Evolutionary conservation across 2,329 filamentous ascomycete species (phyloP).

Genomic region (Ophiosphaerella narmari): DNA sequence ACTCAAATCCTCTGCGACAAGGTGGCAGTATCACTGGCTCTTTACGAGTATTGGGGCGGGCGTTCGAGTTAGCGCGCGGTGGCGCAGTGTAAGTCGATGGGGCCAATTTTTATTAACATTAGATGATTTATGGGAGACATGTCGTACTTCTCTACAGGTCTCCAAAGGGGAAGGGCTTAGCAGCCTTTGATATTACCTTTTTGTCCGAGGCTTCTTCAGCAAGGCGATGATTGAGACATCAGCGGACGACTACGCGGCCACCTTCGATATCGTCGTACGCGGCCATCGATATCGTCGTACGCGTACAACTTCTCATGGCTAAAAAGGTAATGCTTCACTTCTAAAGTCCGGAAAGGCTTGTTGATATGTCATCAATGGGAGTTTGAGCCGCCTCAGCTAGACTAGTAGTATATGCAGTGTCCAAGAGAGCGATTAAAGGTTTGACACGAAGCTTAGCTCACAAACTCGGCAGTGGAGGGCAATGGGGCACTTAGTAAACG

Average conservation of each 20-base stretch:
- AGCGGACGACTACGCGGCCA: conserved; percentile 55
- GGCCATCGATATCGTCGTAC: conserved; percentile 64
- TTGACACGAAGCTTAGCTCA: conserved; percentile 63
- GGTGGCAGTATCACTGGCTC: conserved; percentile 55
- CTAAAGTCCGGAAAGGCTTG: conserved; percentile 54
- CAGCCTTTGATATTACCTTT: too few species aligned
- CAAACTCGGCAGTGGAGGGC: conserved; percentile 61
- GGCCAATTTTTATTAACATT: neutral
- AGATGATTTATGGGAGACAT: conserved; percentile 26
- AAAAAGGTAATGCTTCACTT: conserved; percentile 60
- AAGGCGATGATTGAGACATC: conserved; percentile 42
- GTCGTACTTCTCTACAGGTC: conserved; percentile 53
- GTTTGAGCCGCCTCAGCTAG: conserved; percentile 51
- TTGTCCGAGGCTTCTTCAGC: conserved; percentile 29
- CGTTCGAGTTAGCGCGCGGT: conserved; percentile 52
- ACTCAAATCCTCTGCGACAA: conserved; percentile 32
- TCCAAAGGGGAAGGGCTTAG: conserved; percentile 38
- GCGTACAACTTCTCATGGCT: conserved; percentile 59
- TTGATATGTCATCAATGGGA: conserved; percentile 64
- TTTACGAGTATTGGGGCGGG: conserved; percentile 56
- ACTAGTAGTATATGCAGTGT: conserved; percentile 59
- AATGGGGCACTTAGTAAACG: conserved; percentile 68
- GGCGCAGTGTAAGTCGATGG: conserved; percentile 47
- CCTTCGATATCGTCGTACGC: conserved; percentile 64
- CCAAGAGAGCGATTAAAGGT: conserved; percentile 65